These are phyloP conservation scores for Steccherinum ochraceum DNA, from an alignment of 768 basidiomycete species.

Conservation along the genomic window DNA sequence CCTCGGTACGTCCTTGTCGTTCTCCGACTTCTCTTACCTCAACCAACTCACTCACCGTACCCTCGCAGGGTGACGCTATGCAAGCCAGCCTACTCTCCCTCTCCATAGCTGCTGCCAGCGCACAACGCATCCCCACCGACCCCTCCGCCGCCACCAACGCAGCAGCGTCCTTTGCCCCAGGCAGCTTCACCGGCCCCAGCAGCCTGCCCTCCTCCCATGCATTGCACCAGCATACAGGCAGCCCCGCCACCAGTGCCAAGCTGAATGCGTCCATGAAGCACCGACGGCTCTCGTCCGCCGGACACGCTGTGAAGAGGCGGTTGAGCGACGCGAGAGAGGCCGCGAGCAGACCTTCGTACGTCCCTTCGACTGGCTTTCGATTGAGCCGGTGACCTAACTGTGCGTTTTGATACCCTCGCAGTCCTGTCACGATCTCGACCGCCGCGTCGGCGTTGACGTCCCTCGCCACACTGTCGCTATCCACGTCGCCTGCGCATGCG, in stretches of 20 bases:
- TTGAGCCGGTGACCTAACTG: constrained; percentile 7
- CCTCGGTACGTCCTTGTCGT: neutral
- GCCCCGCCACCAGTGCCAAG: constrained; percentile 23
- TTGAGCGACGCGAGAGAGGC: constrained; percentile 79
- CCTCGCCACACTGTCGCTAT: constrained; percentile 35
- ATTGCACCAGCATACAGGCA: no score
- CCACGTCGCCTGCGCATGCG: constrained; percentile 32
- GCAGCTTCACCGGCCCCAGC: no score
- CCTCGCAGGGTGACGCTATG: neutral
- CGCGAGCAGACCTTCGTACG: constrained; percentile 66
- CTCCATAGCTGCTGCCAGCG: constrained; percentile 53
- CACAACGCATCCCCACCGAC: constrained; percentile 37
- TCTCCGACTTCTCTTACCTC: no score
- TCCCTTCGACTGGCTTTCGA: constrained; percentile 17
- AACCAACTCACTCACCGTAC: neutral
- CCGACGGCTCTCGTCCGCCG: constrained; percentile 64
- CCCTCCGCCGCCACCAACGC: constrained; percentile 13
- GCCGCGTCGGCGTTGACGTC: constrained; percentile 31
- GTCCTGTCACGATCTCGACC: constrained; percentile 30
- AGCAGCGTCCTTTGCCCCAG: no score
- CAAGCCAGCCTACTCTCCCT: constrained; percentile 57
- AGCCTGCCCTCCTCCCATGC: no score
- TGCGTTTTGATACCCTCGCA: constrained; percentile 13
- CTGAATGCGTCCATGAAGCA: constrained; percentile 37
- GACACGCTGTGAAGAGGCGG: constrained; percentile 62